Conservation (phyloP, 768 basidiomycete species). For the Trametes sanguinea region DNA sequence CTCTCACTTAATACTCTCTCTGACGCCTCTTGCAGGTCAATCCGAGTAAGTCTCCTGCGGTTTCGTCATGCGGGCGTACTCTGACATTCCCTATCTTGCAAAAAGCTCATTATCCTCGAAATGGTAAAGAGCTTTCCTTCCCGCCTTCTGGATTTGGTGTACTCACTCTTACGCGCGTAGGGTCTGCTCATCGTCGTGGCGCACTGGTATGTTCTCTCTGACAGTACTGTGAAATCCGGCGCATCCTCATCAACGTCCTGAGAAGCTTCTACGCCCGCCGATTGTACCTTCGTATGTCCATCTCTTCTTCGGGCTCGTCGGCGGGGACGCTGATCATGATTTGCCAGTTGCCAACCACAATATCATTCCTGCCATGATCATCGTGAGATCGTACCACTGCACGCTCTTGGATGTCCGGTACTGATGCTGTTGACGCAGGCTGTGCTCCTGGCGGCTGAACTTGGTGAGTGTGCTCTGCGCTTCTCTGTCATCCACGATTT, state of each 20-base stretch:
- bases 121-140: too few species aligned
- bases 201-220: background rate
- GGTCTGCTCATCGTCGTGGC: constrained; percentile 2
- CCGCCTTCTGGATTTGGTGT: too few species aligned
- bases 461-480: too few species aligned
- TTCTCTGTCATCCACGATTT: too few species aligned
- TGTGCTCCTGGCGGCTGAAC: too few species aligned
- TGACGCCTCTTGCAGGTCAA: background rate
- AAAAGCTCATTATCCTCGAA: too few species aligned
- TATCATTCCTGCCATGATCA: background rate
- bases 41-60: background rate
- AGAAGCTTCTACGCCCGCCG: constrained; percentile 9
- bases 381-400: too few species aligned
- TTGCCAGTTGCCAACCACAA: background rate
- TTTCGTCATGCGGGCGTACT: too few species aligned
- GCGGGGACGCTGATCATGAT: background rate
- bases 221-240: background rate
- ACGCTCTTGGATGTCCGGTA: too few species aligned
- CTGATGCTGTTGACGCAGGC: too few species aligned
- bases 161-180: too few species aligned
- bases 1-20: background rate
- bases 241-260: background rate
- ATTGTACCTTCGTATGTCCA: constrained; percentile 3
- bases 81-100: too few species aligned
- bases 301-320: background rate